phyloP scores from a whole-genome alignment of 257 asterid genomes.

The Salvia miltiorrhiza region DNA sequence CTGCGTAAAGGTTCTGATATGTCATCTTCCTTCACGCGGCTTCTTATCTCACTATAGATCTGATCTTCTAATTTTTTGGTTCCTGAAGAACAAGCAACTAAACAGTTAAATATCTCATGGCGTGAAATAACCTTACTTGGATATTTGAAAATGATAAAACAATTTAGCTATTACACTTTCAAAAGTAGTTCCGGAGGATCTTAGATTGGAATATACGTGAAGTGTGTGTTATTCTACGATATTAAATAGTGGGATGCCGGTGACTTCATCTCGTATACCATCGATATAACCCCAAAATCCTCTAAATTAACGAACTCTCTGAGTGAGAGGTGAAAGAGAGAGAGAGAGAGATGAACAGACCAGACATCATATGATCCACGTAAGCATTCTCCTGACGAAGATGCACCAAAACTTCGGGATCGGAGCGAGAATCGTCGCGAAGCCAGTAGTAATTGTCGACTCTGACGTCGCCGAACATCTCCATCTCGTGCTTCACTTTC shows the following conservation, averaged over 20 bases:
- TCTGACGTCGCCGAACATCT: constrained; percentile 86
- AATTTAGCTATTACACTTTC: not conserved
- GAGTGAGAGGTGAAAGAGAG: not conserved
- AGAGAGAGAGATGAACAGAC: constrained; percentile 35
- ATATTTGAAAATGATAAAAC: not conserved
- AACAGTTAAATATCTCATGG: constrained; percentile 3
- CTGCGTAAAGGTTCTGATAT: constrained; percentile 65
- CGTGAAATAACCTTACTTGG: not conserved
- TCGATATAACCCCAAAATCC: not conserved
- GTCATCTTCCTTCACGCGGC: constrained; percentile 89
- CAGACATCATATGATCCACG: constrained; percentile 66
- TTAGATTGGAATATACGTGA: not conserved
- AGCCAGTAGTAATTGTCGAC: constrained; percentile 89
- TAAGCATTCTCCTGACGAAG: constrained; percentile 72
- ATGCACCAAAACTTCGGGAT: constrained; percentile 56
- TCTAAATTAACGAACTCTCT: not conserved
- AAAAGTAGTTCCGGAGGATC: not conserved
- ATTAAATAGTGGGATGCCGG: not conserved
- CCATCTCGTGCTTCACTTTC: constrained; percentile 83
- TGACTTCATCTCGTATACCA: not conserved
- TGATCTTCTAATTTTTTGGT: constrained; percentile 72
- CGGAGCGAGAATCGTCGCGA: constrained; percentile 86
- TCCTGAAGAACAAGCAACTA: constrained; percentile 39
- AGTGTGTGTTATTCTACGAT: not conserved
- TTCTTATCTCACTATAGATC: constrained; percentile 74